Evolutionary conservation across 2,329 filamentous ascomycete species (phyloP).

Genomic region (Epichloe coenophiala): DNA sequence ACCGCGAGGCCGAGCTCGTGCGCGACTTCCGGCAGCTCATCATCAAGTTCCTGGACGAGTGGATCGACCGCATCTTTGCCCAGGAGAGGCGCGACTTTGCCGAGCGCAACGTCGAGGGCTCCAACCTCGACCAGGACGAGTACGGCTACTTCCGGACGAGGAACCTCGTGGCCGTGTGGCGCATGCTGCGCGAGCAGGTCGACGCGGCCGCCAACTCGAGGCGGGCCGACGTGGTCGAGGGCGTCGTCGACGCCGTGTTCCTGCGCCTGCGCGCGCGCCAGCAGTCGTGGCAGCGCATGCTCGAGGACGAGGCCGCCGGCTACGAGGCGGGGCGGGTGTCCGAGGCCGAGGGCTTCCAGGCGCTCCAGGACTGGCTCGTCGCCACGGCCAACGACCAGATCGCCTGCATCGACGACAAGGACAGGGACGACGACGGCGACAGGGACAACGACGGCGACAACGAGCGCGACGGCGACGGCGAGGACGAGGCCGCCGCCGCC

Average conservation of each 20-base stretch:
- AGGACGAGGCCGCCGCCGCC: conserved; percentile 38
- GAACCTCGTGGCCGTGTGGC: conserved; percentile 89
- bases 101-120: conserved; percentile 58
- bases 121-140: conserved; percentile 71
- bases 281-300: conserved; percentile 72
- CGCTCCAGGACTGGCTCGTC: conserved; percentile 88
- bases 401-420: conserved; percentile 84
- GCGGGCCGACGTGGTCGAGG: conserved; percentile 81
- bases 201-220: conserved; percentile 73
- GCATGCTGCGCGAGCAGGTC: conserved; percentile 90
- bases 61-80: conserved; percentile 85
- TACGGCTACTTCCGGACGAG: conserved; percentile 87
- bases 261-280: conserved; percentile 71
- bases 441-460: no score
- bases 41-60: conserved; percentile 89
- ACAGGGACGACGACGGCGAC: no score
- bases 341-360: conserved; percentile 56
- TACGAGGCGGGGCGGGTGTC: conserved; percentile 46
- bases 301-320: conserved; percentile 70
- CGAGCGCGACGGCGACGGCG: conserved; percentile 37
- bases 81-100: conserved; percentile 73
- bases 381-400: conserved; percentile 98
- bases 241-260: conserved; percentile 94
- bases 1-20: conserved; percentile 78
- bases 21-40: conserved; percentile 91